Evolutionary conservation across 257 asterid species (phyloP), one percentile per base, ranked within the genome.

Genomic region (Nicotiana undulata): DNA sequence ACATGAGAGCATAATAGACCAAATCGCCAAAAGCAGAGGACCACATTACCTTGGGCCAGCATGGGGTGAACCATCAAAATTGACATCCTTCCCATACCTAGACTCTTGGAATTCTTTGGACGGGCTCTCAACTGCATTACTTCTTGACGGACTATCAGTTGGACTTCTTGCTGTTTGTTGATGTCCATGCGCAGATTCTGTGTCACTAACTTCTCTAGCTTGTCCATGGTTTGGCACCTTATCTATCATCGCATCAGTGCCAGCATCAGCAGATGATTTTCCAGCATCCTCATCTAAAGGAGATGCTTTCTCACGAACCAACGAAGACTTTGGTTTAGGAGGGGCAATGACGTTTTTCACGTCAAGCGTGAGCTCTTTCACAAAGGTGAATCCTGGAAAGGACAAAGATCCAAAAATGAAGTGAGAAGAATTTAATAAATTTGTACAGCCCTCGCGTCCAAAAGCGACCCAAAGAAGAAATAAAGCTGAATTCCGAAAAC

Each of bases 321-420:
- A 85, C 24, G 95, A 83, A 78, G 92, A 63, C 86, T 92, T 96
- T 5, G 90, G 89, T 85, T 90, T 91, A 18, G 95, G 93, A 85
- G 95, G 93, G 34, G 98, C 97, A 83, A 86, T 37, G 81, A 90
- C 90, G 82, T 92, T 96, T 88, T 94, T 87, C 86, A 94, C 96
- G 11, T 96, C 98, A 81, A 91, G 94, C 58, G 98, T 94, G 81
- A 93, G 93, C 89, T 96, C 99, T 83, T 96, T 92, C 77, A 90
- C 96, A 34, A 82, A 84, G 63, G 92, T 81, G 89, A 89, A 94
- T 81, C 97, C 98, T 95, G 90, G 56, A 82, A 83, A 78, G 75
- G 44, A 72, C 81, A 55, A 76, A 56, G 80, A 26, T 17, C 77
- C 81, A 83, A 75, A n/a, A 58, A 52, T 26, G 8, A 3, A 67